phyloP scores from a whole-genome alignment of 73 alveolate genomes.

The Tetrahymena elliotti region DNA sequence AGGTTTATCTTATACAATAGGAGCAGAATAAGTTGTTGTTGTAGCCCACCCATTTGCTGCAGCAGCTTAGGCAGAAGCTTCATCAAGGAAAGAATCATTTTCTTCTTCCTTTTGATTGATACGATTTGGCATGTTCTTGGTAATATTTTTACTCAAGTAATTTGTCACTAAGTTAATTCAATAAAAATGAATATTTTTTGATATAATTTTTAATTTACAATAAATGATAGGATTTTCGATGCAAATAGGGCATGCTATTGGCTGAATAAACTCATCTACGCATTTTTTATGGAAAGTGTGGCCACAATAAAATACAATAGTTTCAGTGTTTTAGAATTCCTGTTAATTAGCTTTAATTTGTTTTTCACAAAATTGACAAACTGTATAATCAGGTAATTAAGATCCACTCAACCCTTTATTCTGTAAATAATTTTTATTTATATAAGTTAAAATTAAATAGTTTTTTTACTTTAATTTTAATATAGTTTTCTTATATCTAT shows the following conservation, averaged over 20 bases:
- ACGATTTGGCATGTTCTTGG: not conserved
- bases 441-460: not conserved
- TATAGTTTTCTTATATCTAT: not conserved
- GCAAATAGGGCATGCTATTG: not conserved
- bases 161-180: not conserved
- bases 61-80: not conserved
- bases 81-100: not conserved
- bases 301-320: not conserved
- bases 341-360: not conserved
- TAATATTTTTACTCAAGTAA: not conserved
- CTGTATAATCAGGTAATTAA: not conserved
- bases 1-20: not conserved
- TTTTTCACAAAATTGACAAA: not conserved
- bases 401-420: not conserved
- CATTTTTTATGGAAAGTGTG: not conserved
- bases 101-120: not conserved
- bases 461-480: not conserved
- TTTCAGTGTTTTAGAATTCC: not conserved
- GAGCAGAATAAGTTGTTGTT: not conserved
- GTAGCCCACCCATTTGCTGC: not conserved
- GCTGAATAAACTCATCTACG: not conserved
- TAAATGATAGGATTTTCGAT: not conserved
- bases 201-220: not conserved
- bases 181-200: not conserved
- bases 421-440: not conserved